These are phyloP conservation scores for Yamadazyma akitaensis DNA, from an alignment of 805 yeast species.

Conservation along the genomic window DNA sequence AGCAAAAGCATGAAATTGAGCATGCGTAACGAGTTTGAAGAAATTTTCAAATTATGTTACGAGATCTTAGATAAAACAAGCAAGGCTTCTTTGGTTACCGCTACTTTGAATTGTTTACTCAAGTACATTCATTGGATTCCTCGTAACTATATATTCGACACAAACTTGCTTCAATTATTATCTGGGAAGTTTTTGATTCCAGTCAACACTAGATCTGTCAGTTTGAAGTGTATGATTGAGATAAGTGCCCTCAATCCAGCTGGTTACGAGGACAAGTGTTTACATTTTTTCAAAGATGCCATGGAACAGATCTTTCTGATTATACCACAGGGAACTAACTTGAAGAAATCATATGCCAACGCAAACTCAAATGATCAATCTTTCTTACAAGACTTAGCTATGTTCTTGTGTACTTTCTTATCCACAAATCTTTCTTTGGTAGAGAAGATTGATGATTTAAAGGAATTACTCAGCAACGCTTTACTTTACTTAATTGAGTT, in stretches of 20 bases:
- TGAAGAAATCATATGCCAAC: slow-evolving; percentile 64
- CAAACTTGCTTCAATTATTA: slow-evolving; percentile 69
- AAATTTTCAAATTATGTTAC: slow-evolving; percentile 87
- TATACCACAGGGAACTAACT: slow-evolving; percentile 70
- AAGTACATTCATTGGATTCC: slow-evolving; percentile 96
- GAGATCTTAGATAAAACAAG: slow-evolving; percentile 88
- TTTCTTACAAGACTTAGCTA: slow-evolving; percentile 89
- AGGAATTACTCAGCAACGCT: slow-evolving; percentile 62
- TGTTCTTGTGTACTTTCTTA: slow-evolving; percentile 84
- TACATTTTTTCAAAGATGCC: slow-evolving; percentile 65
- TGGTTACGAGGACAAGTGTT: slow-evolving; percentile 52
- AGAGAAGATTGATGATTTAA: slow-evolving; percentile 48
- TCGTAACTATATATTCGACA: slow-evolving; percentile 81
- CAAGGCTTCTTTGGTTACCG: slow-evolving; percentile 76
- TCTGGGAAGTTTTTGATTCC: slow-evolving; percentile 75
- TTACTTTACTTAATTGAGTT: slow-evolving; percentile 80
- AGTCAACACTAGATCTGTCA: slow-evolving; percentile 73
- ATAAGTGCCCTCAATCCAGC: slow-evolving; percentile 67
- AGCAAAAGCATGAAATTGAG: slow-evolving; percentile 76
- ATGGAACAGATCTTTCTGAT: slow-evolving; percentile 67
- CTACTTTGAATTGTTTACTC: slow-evolving; percentile 78
- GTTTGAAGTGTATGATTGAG: slow-evolving; percentile 92
- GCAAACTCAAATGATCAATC: slow-evolving; percentile 88
- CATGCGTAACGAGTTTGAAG: slow-evolving; percentile 87
- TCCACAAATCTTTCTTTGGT: slow-evolving; percentile 65